Evolutionary conservation across 495 filamentous ascomycete species (phyloP).

Genomic region (Monascus purpureus): DNA sequence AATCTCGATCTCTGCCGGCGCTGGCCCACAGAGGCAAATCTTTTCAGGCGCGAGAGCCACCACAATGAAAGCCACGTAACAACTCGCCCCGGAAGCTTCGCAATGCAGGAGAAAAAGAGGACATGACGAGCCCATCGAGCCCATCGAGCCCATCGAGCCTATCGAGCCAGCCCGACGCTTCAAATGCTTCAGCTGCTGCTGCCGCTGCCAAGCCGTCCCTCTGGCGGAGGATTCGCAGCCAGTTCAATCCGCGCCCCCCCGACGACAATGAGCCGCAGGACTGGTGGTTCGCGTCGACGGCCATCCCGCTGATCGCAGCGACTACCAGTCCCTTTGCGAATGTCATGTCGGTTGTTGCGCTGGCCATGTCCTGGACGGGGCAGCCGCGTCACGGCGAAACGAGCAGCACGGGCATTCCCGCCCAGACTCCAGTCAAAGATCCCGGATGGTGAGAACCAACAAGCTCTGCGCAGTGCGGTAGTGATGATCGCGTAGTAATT

Average conservation of each 20-base stretch:
- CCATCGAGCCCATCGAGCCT: no score
- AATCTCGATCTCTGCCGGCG: no score
- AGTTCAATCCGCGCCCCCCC: conserved; percentile 27
- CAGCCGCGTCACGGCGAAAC: conserved; percentile 20
- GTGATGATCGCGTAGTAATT: no score
- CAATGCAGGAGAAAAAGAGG: no score
- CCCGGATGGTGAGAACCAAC: conserved; percentile 34
- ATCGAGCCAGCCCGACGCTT: no score
- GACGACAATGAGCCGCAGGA: conserved; percentile 38
- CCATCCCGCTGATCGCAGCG: conserved; percentile 59
- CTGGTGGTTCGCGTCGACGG: conserved; percentile 73
- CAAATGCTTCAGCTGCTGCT: no score
- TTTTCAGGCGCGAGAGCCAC: no score
- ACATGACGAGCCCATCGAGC: no score
- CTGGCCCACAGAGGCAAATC: no score
- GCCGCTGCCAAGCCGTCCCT: no score
- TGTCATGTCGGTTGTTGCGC: conserved; percentile 59
- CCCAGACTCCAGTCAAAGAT: conserved; percentile 16
- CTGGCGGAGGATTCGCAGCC: neutral
- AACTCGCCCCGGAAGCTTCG: no score
- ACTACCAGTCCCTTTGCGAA: conserved; percentile 61
- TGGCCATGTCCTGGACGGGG: conserved; percentile 57
- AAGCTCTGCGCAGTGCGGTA: conserved; percentile 2
- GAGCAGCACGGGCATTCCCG: conserved; percentile 11
- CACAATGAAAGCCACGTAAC: no score